A percentile compares a stretch with the other conserved stretches of the same genome.
phyloP scores from a whole-genome alignment of 768 basidiomycete genomes.

The Boletus tylopilopsis region DNA sequence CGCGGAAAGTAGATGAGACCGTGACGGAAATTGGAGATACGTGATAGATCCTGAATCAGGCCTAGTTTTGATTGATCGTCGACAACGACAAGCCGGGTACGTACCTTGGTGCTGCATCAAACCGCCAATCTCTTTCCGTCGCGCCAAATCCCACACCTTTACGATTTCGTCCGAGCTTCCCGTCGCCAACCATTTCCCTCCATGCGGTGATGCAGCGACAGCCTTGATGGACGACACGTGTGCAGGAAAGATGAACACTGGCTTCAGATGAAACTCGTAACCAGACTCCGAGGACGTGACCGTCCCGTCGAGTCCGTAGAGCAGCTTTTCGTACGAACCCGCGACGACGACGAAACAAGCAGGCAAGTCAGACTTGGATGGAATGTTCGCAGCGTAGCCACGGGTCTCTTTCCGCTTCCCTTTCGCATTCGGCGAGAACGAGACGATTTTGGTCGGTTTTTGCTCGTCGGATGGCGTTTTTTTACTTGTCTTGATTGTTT shows the following conservation, averaged over 20 bases:
- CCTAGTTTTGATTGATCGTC: not conserved
- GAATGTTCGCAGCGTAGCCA: not conserved
- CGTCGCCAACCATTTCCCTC: constrained; percentile 95
- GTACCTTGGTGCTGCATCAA: constrained; percentile 93
- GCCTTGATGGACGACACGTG: constrained; percentile 92
- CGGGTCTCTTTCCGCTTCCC: constrained; percentile 21
- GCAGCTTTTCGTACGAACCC: constrained; percentile 94
- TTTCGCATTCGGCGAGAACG: constrained; percentile 29
- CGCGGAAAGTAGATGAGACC: constrained; percentile 85
- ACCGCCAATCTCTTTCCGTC: constrained; percentile 91
- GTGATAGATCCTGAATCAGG: constrained; percentile 78
- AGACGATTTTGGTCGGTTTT: not conserved
- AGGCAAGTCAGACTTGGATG: constrained; percentile 34
- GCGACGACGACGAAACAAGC: constrained; percentile 80
- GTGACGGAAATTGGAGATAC: constrained; percentile 78
- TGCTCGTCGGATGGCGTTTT: not conserved
- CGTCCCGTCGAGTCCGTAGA: constrained; percentile 83
- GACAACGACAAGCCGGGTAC: constrained; percentile 12
- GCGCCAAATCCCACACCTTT: constrained; percentile 92
- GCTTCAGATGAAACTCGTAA: constrained; percentile 49
- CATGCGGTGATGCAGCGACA: constrained; percentile 80
- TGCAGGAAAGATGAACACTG: constrained; percentile 95
- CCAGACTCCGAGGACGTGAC: constrained; percentile 32
- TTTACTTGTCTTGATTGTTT: constrained; percentile 3
- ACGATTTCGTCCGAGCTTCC: constrained; percentile 96